Conservation (phyloP, 768 basidiomycete genomes). For the Hemileccinum rubropunctum region DNA sequence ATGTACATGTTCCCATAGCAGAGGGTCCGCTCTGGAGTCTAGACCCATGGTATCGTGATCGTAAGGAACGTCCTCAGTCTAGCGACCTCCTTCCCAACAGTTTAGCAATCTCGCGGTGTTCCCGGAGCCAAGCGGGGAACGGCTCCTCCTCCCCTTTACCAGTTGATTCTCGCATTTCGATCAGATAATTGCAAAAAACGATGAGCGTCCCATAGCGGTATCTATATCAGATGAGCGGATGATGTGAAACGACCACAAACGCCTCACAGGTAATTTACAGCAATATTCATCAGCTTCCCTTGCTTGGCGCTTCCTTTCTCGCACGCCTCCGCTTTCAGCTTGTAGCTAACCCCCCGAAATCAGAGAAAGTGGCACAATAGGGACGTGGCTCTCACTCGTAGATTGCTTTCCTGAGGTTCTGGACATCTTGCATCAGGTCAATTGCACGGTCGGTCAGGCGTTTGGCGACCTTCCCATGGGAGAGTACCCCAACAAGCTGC, state of each 20-base stretch:
- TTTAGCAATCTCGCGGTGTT: slow-evolving; percentile 82
- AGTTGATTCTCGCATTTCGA: slow-evolving; percentile 56
- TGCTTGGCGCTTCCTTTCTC: slow-evolving; percentile 79
- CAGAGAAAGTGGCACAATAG: neutral
- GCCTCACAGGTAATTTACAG: slow-evolving; percentile 82
- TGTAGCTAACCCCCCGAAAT: slow-evolving; percentile 61
- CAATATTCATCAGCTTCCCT: slow-evolving; percentile 66
- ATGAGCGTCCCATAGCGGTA: slow-evolving; percentile 91
- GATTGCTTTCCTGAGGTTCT: slow-evolving; percentile 93
- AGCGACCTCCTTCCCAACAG: slow-evolving; percentile 66
- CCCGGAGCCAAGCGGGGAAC: slow-evolving; percentile 81
- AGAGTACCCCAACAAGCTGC: slow-evolving; percentile 88
- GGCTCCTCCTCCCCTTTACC: slow-evolving; percentile 40
- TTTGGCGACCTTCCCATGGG: slow-evolving; percentile 92
- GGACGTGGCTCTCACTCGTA: slow-evolving; percentile 66
- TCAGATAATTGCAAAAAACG: slow-evolving; percentile 92
- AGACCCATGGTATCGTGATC: neutral
- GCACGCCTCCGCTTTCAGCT: slow-evolving; percentile 82
- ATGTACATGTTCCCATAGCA: slow-evolving; percentile 3
- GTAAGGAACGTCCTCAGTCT: slow-evolving; percentile 39
- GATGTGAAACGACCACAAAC: slow-evolving; percentile 18
- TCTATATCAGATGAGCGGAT: slow-evolving; percentile 35
- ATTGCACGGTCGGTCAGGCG: slow-evolving; percentile 83
- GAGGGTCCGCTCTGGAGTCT: neutral
- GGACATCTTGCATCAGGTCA: slow-evolving; percentile 94